Conservation (phyloP, 1,139 yeast genomes). For the Scheffersomyces titani region DNA sequence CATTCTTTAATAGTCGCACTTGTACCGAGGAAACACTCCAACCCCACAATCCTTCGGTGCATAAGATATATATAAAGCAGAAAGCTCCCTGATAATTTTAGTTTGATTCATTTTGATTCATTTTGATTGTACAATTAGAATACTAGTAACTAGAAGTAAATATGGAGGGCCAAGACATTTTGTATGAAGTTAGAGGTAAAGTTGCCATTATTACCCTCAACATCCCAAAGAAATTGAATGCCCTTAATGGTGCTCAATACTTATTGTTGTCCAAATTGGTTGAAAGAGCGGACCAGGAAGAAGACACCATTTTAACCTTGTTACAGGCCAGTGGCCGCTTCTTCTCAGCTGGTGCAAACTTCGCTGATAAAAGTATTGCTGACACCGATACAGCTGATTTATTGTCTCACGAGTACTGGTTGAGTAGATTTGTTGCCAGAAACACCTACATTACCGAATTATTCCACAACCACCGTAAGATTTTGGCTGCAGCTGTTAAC, state of each 20-base stretch:
- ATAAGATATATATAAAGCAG: background rate
- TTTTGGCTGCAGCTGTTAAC: constrained; percentile 73
- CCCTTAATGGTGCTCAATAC: constrained; percentile 69
- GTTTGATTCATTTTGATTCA: background rate
- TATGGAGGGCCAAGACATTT: constrained; percentile 25
- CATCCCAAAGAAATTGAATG: constrained; percentile 64
- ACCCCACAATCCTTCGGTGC: background rate
- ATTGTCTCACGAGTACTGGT: constrained; percentile 56
- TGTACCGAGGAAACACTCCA: background rate
- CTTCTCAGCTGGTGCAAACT: constrained; percentile 87
- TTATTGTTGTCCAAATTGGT: constrained; percentile 60
- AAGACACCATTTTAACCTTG: constrained; percentile 64
- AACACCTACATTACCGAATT: constrained; percentile 70
- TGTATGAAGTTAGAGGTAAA: constrained; percentile 54
- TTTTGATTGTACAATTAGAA: background rate
- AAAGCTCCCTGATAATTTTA: background rate
- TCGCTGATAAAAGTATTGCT: constrained; percentile 34
- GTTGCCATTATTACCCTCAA: constrained; percentile 70
- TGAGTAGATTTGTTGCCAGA: constrained; percentile 62
- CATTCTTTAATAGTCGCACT: background rate
- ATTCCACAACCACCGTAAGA: constrained; percentile 70
- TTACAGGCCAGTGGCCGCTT: constrained; percentile 73
- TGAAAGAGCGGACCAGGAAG: constrained; percentile 67
- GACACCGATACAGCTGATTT: constrained; percentile 24
- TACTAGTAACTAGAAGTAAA: background rate